Evolutionary conservation across 2,329 filamentous ascomycete species (phyloP).

Genomic region (Orbilia javanica): DNA sequence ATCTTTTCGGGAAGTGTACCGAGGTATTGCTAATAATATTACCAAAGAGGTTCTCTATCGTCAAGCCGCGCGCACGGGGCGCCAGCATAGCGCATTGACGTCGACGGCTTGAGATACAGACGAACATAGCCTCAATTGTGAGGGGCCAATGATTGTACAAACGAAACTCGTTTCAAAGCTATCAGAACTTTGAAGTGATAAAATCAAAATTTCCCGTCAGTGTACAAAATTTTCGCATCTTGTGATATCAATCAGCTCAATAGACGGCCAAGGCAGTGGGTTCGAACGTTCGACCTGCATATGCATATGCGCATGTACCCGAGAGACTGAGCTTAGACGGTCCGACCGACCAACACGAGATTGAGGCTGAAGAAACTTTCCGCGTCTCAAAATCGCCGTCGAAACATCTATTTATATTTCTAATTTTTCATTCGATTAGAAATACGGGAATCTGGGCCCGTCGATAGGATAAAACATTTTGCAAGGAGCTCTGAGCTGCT

Average conservation of each 20-base stretch:
- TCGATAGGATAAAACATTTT: background rate
- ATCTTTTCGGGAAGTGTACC: background rate
- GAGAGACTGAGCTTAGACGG: background rate
- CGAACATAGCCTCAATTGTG: background rate
- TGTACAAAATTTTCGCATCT: too few relatives aligned
- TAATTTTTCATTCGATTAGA: background rate
- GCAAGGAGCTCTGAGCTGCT: background rate
- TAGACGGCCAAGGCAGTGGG: too few relatives aligned
- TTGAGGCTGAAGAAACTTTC: background rate
- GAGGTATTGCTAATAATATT: constrained; percentile 11
- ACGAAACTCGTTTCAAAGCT: background rate
- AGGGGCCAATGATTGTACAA: background rate
- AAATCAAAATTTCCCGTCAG: background rate
- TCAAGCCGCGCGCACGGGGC: background rate
- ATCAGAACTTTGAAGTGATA: background rate
- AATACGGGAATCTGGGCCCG: background rate
- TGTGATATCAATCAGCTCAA: too few relatives aligned
- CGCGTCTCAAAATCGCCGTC: background rate
- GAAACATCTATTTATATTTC: background rate
- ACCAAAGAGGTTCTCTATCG: background rate
- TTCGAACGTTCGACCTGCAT: background rate
- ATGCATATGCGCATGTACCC: background rate
- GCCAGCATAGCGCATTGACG: background rate
- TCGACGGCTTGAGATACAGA: constrained; percentile 9
- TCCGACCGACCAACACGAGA: background rate